Percentiles rank a stretch among this genome's conserved stretches.
Evolutionary conservation across 2,329 filamentous ascomycete species (phyloP).

Genomic region (Arthrobotrys musiformis): DNA sequence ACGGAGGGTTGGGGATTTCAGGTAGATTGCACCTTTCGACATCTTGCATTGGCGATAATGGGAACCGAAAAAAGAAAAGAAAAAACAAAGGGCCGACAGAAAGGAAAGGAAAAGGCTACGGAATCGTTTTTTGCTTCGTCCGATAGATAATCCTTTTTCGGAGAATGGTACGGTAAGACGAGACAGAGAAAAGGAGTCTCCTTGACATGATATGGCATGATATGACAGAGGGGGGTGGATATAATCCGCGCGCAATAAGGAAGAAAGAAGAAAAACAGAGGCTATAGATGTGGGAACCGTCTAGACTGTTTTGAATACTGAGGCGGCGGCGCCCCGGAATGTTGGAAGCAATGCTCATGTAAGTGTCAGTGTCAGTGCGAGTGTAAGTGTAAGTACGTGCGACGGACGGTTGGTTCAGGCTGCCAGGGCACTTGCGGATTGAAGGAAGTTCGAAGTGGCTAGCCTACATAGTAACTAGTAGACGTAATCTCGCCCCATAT

Average conservation of each 20-base stretch:
- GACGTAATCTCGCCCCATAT: conserved; percentile 34
- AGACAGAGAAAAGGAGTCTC: neutral
- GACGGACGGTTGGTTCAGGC: neutral
- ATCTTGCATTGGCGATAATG: conserved; percentile 17
- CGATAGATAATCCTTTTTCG: conserved; percentile 11
- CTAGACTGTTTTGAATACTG: conserved; percentile 10
- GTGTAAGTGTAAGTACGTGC: too few relatives aligned
- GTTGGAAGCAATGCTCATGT: neutral
- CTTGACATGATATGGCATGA: neutral
- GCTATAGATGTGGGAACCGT: conserved; percentile 1
- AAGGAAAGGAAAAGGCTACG: conserved; percentile 17
- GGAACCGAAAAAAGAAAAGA: neutral
- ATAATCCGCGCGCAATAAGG: conserved; percentile 25
- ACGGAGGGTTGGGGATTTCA: conserved; percentile 22
- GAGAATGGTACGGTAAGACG: too few relatives aligned
- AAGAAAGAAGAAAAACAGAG: neutral
- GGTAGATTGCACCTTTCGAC: conserved; percentile 18
- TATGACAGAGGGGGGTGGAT: neutral
- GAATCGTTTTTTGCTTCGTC: conserved; percentile 24
- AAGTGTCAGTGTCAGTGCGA: too few relatives aligned
- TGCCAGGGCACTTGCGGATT: conserved; percentile 25
- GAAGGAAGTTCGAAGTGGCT: neutral
- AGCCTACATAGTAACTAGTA: too few relatives aligned
- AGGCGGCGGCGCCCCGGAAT: conserved; percentile 29
- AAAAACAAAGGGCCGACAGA: neutral